These are phyloP conservation scores for Penicillium sp. DNA, from an alignment of 2,329 filamentous ascomycete genomes.

Conservation along the genomic window DNA sequence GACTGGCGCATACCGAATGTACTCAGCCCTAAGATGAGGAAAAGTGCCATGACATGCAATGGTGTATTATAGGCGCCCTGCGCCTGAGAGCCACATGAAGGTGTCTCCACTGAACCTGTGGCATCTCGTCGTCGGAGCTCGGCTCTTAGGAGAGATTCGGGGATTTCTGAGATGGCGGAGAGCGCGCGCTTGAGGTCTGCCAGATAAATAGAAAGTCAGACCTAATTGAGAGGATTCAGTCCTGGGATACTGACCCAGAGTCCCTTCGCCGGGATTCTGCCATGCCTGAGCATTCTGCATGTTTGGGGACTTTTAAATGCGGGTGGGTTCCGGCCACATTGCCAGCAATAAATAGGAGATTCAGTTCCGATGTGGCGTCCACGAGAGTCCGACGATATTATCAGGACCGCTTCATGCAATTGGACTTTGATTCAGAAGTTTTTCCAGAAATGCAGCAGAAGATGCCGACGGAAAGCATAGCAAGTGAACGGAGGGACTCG, in stretches of 20 bases:
- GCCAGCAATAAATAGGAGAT: slow-evolving; percentile 1
- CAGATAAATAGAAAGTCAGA: neutral
- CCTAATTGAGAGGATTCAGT: neutral
- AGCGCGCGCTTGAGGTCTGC: slow-evolving; percentile 22
- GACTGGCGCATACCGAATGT: slow-evolving; percentile 38
- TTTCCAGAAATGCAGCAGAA: neutral
- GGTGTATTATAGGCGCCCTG: slow-evolving; percentile 61
- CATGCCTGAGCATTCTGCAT: slow-evolving; percentile 22
- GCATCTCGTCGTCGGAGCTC: slow-evolving; percentile 33
- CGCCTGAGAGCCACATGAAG: slow-evolving; percentile 38
- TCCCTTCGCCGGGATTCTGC: slow-evolving; percentile 12
- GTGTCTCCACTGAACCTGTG: slow-evolving; percentile 17
- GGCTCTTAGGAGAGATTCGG: slow-evolving; percentile 33
- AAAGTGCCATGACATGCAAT: slow-evolving; percentile 66
- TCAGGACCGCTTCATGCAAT: neutral
- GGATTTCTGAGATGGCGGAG: slow-evolving; percentile 30
- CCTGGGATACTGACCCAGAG: slow-evolving; percentile 11
- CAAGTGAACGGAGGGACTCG: slow-evolving; percentile 11
- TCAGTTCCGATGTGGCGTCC: neutral
- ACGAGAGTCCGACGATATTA: neutral
- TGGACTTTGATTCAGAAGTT: neutral
- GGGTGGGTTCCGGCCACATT: slow-evolving; percentile 12
- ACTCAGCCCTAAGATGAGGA: slow-evolving; percentile 62
- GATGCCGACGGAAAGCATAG: slow-evolving; percentile 4
- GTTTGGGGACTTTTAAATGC: slow-evolving; percentile 10